Percentiles rank a stretch among this genome's conserved stretches.
Conservation (phyloP, 2,329 filamentous ascomycete species). For the Fusarium duplospermum region DNA sequence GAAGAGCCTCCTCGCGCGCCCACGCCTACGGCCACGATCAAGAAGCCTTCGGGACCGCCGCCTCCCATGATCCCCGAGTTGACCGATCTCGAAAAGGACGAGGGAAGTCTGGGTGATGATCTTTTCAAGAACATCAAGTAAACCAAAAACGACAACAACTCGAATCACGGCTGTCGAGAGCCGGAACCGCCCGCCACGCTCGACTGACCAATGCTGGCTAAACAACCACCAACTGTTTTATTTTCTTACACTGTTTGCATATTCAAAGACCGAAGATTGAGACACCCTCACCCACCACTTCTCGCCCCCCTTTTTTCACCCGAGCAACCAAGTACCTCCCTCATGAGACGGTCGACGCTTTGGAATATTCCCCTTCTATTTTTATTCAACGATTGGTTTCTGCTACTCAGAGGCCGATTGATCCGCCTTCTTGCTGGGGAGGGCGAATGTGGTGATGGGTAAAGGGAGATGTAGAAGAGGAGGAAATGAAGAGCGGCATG, state of each 20-base stretch:
- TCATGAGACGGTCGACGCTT: constrained; percentile 31
- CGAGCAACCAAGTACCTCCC: constrained; percentile 42
- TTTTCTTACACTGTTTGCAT: constrained; percentile 38
- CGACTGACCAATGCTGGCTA: constrained; percentile 13
- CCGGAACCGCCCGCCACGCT: not conserved
- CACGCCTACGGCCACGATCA: constrained; percentile 42
- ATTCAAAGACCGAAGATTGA: constrained; percentile 41
- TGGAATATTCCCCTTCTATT: constrained; percentile 18
- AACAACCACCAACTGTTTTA: constrained; percentile 28
- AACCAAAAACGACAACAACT: constrained; percentile 18
- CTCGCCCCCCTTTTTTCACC: constrained; percentile 30
- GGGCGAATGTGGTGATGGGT: constrained; percentile 18
- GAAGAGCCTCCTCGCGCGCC: constrained; percentile 49
- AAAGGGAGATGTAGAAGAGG: constrained; percentile 24
- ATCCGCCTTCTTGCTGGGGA: constrained; percentile 22
- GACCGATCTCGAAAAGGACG: constrained; percentile 62
- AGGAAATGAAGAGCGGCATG: constrained; percentile 40
- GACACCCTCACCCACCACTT: constrained; percentile 28
- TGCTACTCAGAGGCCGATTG: constrained; percentile 27
- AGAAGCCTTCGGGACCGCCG: constrained; percentile 61
- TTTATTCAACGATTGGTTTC: constrained; percentile 23
- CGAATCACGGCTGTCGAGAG: constrained; percentile 11
- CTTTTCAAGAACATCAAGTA: constrained; percentile 71
- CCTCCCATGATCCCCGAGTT: constrained; percentile 72
- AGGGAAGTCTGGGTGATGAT: constrained; percentile 61